These are phyloP conservation scores for Rhynchosporium graminicola DNA, from an alignment of 2,329 filamentous ascomycete species.

Conservation along the genomic window DNA sequence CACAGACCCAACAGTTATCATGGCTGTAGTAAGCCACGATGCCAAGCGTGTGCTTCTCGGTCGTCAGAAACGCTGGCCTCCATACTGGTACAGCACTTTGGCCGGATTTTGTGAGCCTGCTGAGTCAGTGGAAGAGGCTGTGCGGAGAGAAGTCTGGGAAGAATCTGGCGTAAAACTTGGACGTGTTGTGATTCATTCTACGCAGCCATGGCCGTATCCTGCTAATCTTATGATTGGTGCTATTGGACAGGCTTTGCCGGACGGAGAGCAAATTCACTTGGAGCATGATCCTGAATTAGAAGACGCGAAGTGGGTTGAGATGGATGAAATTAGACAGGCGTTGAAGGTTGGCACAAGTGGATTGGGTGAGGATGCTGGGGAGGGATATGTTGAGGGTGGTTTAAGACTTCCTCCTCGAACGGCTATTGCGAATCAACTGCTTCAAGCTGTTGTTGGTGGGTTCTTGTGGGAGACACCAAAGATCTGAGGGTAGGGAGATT, in stretches of 20 bases:
- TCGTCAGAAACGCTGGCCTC: slow-evolving; percentile 80
- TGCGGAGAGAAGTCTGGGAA: slow-evolving; percentile 83
- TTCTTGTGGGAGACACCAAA: slow-evolving; percentile 53
- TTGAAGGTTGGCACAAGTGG: slow-evolving; percentile 66
- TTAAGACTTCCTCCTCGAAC: slow-evolving; percentile 81
- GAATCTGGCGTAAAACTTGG: slow-evolving; percentile 77
- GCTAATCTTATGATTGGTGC: slow-evolving; percentile 85
- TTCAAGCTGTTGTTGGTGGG: slow-evolving; percentile 76
- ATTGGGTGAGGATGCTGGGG: slow-evolving; percentile 63
- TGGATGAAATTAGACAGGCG: slow-evolving; percentile 79
- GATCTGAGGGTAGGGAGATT: slow-evolving; percentile 28
- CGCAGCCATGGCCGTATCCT: slow-evolving; percentile 86
- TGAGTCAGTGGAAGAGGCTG: slow-evolving; percentile 82
- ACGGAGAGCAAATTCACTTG: slow-evolving; percentile 77
- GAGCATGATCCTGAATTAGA: slow-evolving; percentile 91
- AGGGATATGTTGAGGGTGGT: slow-evolving; percentile 72
- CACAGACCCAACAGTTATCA: slow-evolving; percentile 86
- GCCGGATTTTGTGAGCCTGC: slow-evolving; percentile 85
- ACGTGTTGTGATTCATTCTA: slow-evolving; percentile 77
- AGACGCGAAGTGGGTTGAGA: slow-evolving; percentile 81
- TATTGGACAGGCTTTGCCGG: slow-evolving; percentile 79
- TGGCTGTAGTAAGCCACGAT: slow-evolving; percentile 83
- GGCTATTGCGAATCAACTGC: slow-evolving; percentile 89
- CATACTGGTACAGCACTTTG: slow-evolving; percentile 84
- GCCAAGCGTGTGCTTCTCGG: slow-evolving; percentile 72